phyloP scores from a whole-genome alignment of 1,284 basidiomycete species.

The Ceratobasidium sp. region DNA sequence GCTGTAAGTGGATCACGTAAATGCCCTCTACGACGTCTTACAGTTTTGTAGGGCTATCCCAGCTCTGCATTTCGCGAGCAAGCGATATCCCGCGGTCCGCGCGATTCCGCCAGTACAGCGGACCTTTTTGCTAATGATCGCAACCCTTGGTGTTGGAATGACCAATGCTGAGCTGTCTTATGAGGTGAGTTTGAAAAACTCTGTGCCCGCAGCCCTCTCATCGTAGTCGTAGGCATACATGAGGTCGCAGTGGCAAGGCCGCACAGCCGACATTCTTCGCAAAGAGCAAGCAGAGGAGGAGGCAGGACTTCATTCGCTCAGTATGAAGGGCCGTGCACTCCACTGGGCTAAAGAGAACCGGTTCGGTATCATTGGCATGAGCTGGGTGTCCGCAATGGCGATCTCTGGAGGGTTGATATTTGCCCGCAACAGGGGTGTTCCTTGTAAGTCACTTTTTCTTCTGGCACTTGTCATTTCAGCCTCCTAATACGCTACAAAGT shows the following conservation, averaged over 20 bases:
- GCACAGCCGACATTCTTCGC: conserved; percentile 29
- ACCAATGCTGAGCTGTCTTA: conserved; percentile 34
- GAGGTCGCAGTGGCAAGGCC: conserved; percentile 35
- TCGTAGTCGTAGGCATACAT: conserved; percentile 10
- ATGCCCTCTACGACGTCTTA: neutral
- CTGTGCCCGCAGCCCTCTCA: neutral
- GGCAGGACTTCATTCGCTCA: conserved; percentile 14
- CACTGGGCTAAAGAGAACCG: conserved; percentile 36
- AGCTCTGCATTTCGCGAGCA: conserved; percentile 29
- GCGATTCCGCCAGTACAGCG: conserved; percentile 34
- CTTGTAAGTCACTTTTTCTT: conserved; percentile 30
- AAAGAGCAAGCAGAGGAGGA: conserved; percentile 30
- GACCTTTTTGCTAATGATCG: conserved; percentile 1
- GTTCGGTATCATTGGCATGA: conserved; percentile 36
- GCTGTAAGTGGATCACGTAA: neutral
- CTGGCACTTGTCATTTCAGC: neutral
- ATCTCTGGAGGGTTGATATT: conserved; percentile 33
- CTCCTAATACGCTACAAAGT: neutral
- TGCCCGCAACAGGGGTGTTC: conserved; percentile 29
- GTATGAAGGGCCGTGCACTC: conserved; percentile 28
- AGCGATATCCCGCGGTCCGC: conserved; percentile 20
- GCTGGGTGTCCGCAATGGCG: conserved; percentile 36
- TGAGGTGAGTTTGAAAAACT: conserved; percentile 13
- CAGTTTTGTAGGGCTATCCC: conserved; percentile 10
- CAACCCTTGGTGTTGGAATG: conserved; percentile 30